Percentiles rank a stretch among this genome's conserved stretches.
Conservation (phyloP, 2,329 filamentous ascomycete species). For the Fusarium graminum region DNA sequence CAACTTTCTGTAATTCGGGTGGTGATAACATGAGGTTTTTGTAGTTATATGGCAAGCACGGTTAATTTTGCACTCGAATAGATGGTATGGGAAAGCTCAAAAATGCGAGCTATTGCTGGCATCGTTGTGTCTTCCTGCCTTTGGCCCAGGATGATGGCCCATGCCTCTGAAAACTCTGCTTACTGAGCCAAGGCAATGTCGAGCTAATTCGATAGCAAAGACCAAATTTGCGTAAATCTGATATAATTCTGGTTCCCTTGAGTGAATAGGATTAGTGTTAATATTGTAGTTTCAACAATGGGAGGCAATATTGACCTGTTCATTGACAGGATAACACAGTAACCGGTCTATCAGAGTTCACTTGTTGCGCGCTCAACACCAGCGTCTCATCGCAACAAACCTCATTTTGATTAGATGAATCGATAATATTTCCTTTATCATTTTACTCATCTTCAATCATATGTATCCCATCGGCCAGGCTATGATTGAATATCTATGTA, state of each 20-base stretch:
- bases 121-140: neutral
- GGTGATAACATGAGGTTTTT: neutral
- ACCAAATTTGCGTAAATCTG: neutral
- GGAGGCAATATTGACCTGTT: too few relatives aligned
- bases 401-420: too few relatives aligned
- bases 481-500: neutral
- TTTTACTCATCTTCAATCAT: neutral
- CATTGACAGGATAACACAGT: too few relatives aligned
- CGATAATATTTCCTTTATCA: neutral
- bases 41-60: neutral
- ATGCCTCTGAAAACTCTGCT: neutral
- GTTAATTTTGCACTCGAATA: neutral
- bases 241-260: too few relatives aligned
- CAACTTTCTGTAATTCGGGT: neutral
- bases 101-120: neutral
- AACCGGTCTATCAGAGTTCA: too few relatives aligned
- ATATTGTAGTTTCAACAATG: too few relatives aligned
- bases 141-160: neutral
- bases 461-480: too few relatives aligned
- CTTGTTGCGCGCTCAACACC: too few relatives aligned
- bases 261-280: too few relatives aligned
- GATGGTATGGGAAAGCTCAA: neutral
- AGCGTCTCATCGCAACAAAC: too few relatives aligned
- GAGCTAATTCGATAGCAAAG: neutral
- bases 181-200: too few relatives aligned